Percentiles rank a stretch among this genome's conserved stretches.
Evolutionary conservation across 257 asterid genomes (phyloP).

Genomic region (Leonotis leonurus): DNA sequence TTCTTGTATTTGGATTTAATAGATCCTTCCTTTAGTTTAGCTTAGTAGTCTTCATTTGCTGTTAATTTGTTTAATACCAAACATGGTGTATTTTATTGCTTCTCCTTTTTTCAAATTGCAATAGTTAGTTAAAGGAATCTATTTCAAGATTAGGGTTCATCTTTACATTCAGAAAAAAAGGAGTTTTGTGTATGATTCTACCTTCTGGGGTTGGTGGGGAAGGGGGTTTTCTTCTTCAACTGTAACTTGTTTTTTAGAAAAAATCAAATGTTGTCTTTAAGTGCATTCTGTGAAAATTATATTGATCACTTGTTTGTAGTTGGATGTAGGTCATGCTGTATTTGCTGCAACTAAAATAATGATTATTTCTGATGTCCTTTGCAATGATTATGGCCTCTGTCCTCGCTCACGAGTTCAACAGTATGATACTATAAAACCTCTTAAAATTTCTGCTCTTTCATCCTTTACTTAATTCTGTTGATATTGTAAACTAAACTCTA

Average conservation of each 20-base stretch:
- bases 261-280: neutral
- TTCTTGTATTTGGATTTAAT: neutral
- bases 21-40: neutral
- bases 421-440: neutral
- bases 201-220: neutral
- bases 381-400: conserved; percentile 14
- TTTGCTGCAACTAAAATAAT: conserved; percentile 1
- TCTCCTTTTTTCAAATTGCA: neutral
- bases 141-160: neutral
- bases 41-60: neutral
- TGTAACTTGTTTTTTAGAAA: too few relatives aligned
- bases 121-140: neutral
- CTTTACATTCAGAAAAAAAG: neutral
- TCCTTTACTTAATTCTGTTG: neutral
- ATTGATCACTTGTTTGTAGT: conserved; percentile 6
- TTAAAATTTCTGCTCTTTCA: neutral
- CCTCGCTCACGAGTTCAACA: neutral
- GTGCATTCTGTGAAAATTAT: conserved; percentile 7
- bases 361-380: neutral
- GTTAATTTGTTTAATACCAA: neutral
- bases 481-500: neutral
- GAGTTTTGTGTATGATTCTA: too few relatives aligned
- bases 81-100: neutral
- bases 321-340: conserved; percentile 7
- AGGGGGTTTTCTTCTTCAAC: too few relatives aligned